Base-by-base conservation (phyloP, 192 early-diverging fungal genomes). In the Coemansia sp. region DNA sequence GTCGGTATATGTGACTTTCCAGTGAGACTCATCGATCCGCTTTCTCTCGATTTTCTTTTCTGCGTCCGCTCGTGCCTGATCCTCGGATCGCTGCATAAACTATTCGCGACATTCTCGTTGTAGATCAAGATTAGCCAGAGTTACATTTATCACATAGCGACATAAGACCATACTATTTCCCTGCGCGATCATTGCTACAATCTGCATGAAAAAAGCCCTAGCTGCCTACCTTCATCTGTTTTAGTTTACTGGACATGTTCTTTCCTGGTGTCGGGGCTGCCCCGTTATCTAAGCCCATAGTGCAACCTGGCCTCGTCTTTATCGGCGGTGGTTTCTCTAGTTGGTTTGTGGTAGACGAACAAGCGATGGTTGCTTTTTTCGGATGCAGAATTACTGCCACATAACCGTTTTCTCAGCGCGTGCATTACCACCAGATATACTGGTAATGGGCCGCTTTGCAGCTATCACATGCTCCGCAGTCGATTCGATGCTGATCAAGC, bases 1-100 rank as follows among this genome's bases (percentile, higher is more conserved):
- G 60, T 65, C 58, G 1, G 68, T 23, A 48, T 80, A 80, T 9
- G 52, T 65, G n/a, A 71, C 71, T 28, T 68, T 47, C 77, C 77
- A 80, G 60, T 80, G 77, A 55, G 77, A 80, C 49, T 80, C 77
- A 54, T 69, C 69, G 41, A 68, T 67, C 52, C 67, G 51, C 28
- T 59, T 64, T 44, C 56, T 61, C 54, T 74, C 68, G 1, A 53
- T 64, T 58, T 70, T 71, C 49, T 62, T 60, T 19, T 70, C 67
- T 2, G 61, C 68, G 1, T 64, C 68, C 10, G 56, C 64, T 41
- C 64, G 67, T 19, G 63, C 68, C 53, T 31, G 60, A 14, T 74
- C 77, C 23, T 61, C 71, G 7, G 71, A 73, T 49, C 77, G 77
- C 65, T 68, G 64, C 77, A 80, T 80, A 67, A 80, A 80, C 71